Base-by-base conservation (phyloP, 1,284 basidiomycete species). In the Ceratobasidium sp. region DNA sequence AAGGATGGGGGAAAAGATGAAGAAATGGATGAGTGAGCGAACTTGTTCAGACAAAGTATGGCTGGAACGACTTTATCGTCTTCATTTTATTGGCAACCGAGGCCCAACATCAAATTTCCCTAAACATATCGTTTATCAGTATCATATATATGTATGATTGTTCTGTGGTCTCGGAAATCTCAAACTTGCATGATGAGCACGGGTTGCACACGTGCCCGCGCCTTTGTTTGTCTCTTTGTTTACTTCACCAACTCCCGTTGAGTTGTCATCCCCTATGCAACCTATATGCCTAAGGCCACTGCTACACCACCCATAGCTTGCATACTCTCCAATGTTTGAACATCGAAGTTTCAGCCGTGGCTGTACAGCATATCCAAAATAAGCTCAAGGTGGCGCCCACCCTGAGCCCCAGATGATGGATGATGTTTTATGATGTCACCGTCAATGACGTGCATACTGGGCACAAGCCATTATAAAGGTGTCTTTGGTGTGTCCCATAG, bases 121-220 rank as follows among this genome's bases (percentile, higher is more conserved):
- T 61, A 24, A 27, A 34, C 19, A 19, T 64, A 64, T 64, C 62
- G 43, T 49, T 64, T 64, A 64, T 64, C 62, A 64, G 19, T 64
- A 64, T 64, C 27, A 11, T 64, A 64, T 64, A 49, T 64, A 64
- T 64, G 62, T 64, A 64, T 64, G 43, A n/a, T 46, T 34, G 5
- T 39, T 6, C 22, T 11, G n/a, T 39, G 6, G 14, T 19, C 7
- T 24, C 16, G 19, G 56, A 56, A 56, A 34, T 9, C 19, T 34
- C 19, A 46, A 46, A 16, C 34, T 22, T 19, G n/a, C 16, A 8
- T 39, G 54, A n/a, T 58, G 24, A 31, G 61, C 56, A 43, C 61
- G 48, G 24, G 41, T 49, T 46, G 29, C 16, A 27, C 56, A 34
- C 31, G 58, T 43, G 37, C 43, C 48, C 48, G 48, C 48, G 22